Evolutionary conservation across 2,329 filamentous ascomycete genomes (phyloP).

Genomic region (Ceratocystis albifundus): DNA sequence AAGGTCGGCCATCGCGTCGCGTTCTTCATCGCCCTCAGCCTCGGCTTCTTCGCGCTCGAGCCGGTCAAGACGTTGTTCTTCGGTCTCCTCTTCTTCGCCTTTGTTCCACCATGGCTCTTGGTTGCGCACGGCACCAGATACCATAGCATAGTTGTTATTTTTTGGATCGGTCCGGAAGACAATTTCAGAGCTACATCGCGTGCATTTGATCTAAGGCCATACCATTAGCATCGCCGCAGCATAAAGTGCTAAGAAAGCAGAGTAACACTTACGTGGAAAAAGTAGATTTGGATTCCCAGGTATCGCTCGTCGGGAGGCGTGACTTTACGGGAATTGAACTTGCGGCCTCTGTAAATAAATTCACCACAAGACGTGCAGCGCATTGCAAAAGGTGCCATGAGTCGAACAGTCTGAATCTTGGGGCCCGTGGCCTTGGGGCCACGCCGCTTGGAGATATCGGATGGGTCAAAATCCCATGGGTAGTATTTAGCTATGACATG

Average conservation of each 20-base stretch:
- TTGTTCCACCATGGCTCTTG: constrained; percentile 77
- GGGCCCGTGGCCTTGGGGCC: constrained; percentile 62
- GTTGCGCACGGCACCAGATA: constrained; percentile 79
- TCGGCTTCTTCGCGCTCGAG: constrained; percentile 64
- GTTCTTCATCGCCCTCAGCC: constrained; percentile 54
- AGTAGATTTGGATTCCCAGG: constrained; percentile 73
- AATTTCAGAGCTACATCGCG: constrained; percentile 73
- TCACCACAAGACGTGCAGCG: constrained; percentile 46
- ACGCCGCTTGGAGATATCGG: constrained; percentile 59
- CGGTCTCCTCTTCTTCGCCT: constrained; percentile 58
- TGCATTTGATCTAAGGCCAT: constrained; percentile 56
- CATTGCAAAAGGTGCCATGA: constrained; percentile 52
- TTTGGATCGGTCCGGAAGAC: constrained; percentile 92
- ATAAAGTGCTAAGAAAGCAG: not conserved
- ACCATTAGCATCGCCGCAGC: not conserved
- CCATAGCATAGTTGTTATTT: constrained; percentile 76
- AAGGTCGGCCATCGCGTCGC: constrained; percentile 87
- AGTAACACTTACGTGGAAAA: constrained; percentile 50
- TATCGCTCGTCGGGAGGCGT: constrained; percentile 81
- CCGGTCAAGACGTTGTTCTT: constrained; percentile 75
- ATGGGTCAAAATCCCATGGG: constrained; percentile 80
- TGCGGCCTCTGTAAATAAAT: constrained; percentile 85
- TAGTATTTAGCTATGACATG: constrained; percentile 41
- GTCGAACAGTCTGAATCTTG: constrained; percentile 71
- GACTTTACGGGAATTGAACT: constrained; percentile 93